Conservation (phyloP, 208 protist genomes). For the Acanthamoeba triangularis region DNA sequence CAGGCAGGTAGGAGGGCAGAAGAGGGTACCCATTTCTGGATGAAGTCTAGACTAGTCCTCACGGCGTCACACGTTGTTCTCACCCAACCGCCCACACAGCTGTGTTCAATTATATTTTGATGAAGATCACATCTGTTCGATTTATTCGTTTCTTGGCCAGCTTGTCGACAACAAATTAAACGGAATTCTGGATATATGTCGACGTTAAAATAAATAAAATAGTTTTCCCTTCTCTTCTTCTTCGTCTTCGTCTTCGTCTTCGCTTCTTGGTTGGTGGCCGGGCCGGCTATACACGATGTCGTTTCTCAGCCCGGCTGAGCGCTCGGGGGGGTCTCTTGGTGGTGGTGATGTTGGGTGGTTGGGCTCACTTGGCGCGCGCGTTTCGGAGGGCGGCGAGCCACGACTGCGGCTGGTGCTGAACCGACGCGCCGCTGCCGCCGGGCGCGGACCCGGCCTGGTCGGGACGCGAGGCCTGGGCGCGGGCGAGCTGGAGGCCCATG, state of each 20-base stretch:
- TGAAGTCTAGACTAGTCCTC: too few species aligned
- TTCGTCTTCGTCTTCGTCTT: not conserved
- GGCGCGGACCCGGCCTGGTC: not conserved
- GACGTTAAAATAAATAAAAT: conserved; percentile 8
- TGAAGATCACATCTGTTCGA: not conserved
- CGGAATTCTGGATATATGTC: too few species aligned
- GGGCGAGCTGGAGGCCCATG: conserved; percentile 54
- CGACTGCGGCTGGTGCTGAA: conserved; percentile 5
- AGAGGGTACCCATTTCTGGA: too few species aligned
- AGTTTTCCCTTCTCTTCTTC: not conserved
- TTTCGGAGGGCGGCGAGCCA: conserved; percentile 50
- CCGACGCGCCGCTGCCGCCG: not conserved
- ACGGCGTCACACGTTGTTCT: too few species aligned
- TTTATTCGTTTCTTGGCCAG: too few species aligned
- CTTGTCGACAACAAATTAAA: too few species aligned
- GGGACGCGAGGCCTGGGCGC: conserved; percentile 34
- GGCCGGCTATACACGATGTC: conserved; percentile 12
- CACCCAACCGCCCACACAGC: too few species aligned
- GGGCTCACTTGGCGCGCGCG: not conserved
- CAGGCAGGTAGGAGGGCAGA: too few species aligned
- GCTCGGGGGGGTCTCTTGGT: not conserved
- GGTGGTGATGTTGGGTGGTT: too few species aligned
- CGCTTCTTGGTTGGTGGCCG: not conserved
- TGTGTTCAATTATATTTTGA: not conserved
- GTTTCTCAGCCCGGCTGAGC: not conserved